Evolutionary conservation across 164 flowering plant species (phyloP).

Genomic region (Saururus chinensis): DNA sequence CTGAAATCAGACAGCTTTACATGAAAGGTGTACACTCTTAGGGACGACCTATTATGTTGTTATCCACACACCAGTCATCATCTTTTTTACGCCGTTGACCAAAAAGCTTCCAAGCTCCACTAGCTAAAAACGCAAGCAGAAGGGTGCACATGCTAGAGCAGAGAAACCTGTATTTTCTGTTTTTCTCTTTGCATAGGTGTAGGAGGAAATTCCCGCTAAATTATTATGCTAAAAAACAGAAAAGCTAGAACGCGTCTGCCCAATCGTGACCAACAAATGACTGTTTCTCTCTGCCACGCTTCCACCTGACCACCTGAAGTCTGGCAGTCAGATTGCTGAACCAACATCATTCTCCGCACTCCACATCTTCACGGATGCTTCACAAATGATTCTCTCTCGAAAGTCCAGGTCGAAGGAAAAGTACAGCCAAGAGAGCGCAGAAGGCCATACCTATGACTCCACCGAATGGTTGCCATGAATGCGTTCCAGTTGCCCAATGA

Average conservation of each 20-base stretch:
- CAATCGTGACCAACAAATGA: neutral
- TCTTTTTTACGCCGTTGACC: neutral
- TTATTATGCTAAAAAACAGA: neutral
- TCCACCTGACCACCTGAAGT: neutral
- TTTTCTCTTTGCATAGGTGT: no score
- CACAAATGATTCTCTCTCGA: no score
- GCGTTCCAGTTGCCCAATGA: constrained; percentile 54
- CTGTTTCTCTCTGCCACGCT: no score
- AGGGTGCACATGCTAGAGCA: neutral
- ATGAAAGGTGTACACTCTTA: neutral
- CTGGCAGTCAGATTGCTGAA: neutral
- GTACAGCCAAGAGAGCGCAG: constrained; percentile 36
- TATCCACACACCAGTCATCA: neutral
- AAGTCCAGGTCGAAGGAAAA: constrained; percentile 37
- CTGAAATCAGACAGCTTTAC: neutral
- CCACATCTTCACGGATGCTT: neutral
- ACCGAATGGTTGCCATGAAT: constrained; percentile 69
- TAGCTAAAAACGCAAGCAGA: neutral
- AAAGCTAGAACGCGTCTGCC: no score
- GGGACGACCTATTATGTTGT: neutral
- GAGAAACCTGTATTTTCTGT: no score
- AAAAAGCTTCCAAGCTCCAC: neutral
- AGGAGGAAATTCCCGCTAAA: no score
- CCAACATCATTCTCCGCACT: neutral
- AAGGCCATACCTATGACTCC: constrained; percentile 61